phyloP scores from a whole-genome alignment of 768 basidiomycete genomes.

The Coprinopsis sp. region DNA sequence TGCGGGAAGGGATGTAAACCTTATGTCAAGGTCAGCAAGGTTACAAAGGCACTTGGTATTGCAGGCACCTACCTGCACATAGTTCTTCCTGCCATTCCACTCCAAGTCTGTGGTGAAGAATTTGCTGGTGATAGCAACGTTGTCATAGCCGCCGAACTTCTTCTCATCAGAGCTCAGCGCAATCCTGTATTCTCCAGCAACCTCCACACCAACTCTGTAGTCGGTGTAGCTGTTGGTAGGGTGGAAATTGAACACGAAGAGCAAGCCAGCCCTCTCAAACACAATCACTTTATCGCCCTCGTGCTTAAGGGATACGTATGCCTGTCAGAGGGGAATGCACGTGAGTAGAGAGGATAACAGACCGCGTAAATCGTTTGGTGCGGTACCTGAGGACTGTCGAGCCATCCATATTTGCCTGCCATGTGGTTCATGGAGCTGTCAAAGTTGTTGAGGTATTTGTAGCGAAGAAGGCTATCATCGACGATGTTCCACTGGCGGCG shows the following conservation, averaged over 20 bases:
- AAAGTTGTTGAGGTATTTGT: slow-evolving; percentile 91
- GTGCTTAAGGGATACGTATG: slow-evolving; percentile 91
- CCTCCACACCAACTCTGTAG: slow-evolving; percentile 89
- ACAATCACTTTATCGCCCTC: slow-evolving; percentile 91
- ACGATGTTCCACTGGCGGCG: slow-evolving; percentile 95
- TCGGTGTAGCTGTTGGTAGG: slow-evolving; percentile 86
- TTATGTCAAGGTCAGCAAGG: slow-evolving; percentile 21
- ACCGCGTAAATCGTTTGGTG: slow-evolving; percentile 1
- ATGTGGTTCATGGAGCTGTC: slow-evolving; percentile 87
- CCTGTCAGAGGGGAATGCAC: slow-evolving; percentile 42
- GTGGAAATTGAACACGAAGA: slow-evolving; percentile 98
- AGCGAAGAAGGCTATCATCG: slow-evolving; percentile 83
- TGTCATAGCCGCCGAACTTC: slow-evolving; percentile 85
- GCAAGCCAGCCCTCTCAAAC: slow-evolving; percentile 87
- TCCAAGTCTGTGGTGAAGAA: slow-evolving; percentile 81
- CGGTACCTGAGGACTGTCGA: slow-evolving; percentile 70
- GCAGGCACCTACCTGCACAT: slow-evolving; percentile 58
- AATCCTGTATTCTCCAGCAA: slow-evolving; percentile 77
- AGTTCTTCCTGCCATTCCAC: slow-evolving; percentile 94
- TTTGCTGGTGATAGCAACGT: slow-evolving; percentile 56
- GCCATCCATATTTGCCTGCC: slow-evolving; percentile 81
- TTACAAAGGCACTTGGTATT: not conserved
- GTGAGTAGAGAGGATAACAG: slow-evolving; percentile 7
- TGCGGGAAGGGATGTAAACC: slow-evolving; percentile 71
- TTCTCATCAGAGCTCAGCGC: slow-evolving; percentile 83